These are phyloP conservation scores for Aurinia saxatilis DNA, from an alignment of 345 rosid species.

Conservation along the genomic window DNA sequence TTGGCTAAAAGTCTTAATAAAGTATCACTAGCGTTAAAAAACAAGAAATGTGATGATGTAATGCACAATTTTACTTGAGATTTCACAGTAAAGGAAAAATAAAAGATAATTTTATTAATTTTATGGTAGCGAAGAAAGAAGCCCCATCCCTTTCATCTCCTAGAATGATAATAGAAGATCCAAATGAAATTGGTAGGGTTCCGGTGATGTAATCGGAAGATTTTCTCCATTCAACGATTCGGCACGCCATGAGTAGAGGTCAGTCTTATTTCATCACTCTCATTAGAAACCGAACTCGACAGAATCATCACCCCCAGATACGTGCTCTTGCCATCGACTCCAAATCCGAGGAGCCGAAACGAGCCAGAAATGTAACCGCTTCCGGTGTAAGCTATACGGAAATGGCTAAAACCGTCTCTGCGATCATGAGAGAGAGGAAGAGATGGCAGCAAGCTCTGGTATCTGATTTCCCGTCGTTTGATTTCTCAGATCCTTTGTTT, in stretches of 20 bases:
- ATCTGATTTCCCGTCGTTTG: conserved; percentile 47
- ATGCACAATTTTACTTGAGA: too few relatives aligned
- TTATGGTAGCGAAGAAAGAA: too few relatives aligned
- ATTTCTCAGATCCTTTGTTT: conserved; percentile 46
- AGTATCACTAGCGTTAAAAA: too few relatives aligned
- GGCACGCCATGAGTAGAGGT: conserved; percentile 36
- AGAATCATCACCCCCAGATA: conserved; percentile 18
- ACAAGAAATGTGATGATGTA: too few relatives aligned
- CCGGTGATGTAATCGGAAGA: too few relatives aligned
- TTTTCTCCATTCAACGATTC: too few relatives aligned
- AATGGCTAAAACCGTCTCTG: conserved; percentile 39
- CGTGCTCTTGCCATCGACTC: conserved; percentile 27
- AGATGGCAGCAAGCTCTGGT: conserved; percentile 50
- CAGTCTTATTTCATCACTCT: conserved; percentile 21
- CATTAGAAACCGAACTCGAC: conserved; percentile 29
- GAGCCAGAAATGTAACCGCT: not conserved
- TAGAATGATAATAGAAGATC: too few relatives aligned
- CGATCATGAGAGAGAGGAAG: conserved; percentile 38
- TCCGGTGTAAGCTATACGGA: conserved; percentile 20
- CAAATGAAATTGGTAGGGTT: too few relatives aligned
- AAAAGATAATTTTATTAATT: too few relatives aligned
- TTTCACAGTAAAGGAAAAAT: too few relatives aligned
- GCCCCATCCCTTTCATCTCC: too few relatives aligned
- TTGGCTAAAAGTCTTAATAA: too few relatives aligned
- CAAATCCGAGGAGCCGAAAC: conserved; percentile 8